Evolutionary conservation across 345 rosid species (phyloP).

Genomic region (Murraya paniculata): DNA sequence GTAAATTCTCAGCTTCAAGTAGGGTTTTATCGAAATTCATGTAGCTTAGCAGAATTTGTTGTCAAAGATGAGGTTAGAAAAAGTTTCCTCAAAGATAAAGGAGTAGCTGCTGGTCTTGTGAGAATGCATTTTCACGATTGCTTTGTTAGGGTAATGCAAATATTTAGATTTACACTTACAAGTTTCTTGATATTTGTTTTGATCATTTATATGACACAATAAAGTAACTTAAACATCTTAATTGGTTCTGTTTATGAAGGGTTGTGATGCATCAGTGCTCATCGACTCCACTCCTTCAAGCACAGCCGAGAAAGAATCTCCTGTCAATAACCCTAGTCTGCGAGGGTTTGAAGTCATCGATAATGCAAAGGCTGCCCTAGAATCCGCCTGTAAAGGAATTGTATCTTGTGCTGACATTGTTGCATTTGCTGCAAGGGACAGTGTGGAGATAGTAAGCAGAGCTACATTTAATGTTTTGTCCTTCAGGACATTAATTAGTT

Average conservation of each 20-base stretch:
- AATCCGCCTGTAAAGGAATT: conserved; percentile 32
- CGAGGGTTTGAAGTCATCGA: conserved; percentile 50
- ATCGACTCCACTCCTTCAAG: conserved; percentile 26
- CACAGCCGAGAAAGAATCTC: conserved; percentile 33
- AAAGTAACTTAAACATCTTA: not conserved
- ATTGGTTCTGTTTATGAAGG: conserved; percentile 15
- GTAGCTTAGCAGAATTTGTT: conserved; percentile 18
- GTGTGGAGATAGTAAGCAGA: conserved; percentile 23
- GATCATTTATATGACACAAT: not conserved
- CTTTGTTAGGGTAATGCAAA: conserved; percentile 26
- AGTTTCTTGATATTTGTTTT: not conserved
- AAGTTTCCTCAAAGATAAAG: conserved; percentile 5
- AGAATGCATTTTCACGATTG: conserved; percentile 34
- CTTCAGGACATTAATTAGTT: too few species aligned
- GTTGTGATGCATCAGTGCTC: conserved; percentile 49
- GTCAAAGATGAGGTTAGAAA: conserved; percentile 17
- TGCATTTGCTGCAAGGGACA: conserved; percentile 46
- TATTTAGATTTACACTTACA: not conserved
- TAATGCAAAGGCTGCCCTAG: conserved; percentile 35
- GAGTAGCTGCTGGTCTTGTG: not conserved
- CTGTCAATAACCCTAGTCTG: conserved; percentile 35
- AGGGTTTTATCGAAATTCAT: conserved; percentile 14
- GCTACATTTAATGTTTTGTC: not conserved
- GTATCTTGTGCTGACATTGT: conserved; percentile 54
- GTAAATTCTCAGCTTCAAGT: conserved; percentile 2